phyloP scores from a whole-genome alignment of 2,329 filamentous ascomycete genomes.

The Talaromyces sp. region DNA sequence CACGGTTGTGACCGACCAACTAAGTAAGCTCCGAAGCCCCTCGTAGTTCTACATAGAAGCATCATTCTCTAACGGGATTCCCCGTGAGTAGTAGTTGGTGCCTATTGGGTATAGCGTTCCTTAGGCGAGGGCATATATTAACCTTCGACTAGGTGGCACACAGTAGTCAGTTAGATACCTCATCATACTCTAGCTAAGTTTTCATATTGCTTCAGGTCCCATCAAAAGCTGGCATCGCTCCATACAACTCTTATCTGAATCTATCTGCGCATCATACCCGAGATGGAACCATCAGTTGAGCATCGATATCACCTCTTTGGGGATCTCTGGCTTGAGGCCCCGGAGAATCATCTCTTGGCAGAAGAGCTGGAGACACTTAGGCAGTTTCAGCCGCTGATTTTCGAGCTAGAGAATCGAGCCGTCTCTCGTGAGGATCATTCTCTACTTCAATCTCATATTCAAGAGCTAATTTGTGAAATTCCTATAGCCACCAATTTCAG shows the following conservation, averaged over 20 bases:
- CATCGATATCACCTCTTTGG: background rate
- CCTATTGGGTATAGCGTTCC: too few relatives aligned
- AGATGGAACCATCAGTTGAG: background rate
- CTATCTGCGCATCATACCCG: background rate
- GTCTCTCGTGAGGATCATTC: background rate
- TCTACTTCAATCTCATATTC: background rate
- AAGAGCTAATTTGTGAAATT: background rate
- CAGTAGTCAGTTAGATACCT: too few relatives aligned
- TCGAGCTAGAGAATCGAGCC: background rate
- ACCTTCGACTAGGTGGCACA: too few relatives aligned
- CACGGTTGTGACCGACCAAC: too few relatives aligned
- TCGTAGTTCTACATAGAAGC: too few relatives aligned
- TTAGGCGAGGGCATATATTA: too few relatives aligned
- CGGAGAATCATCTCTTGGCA: background rate
- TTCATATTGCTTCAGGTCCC: background rate
- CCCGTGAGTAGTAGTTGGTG: too few relatives aligned
- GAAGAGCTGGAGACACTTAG: background rate
- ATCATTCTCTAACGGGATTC: too few relatives aligned
- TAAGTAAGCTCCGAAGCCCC: too few relatives aligned
- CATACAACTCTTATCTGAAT: background rate
- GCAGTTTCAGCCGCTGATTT: background rate
- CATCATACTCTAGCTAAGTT: too few relatives aligned
- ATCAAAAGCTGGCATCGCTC: background rate
- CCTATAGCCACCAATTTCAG: background rate
- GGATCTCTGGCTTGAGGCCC: background rate